Evolutionary conservation across 2,329 filamentous ascomycete species (phyloP), one percentile per base, ranked within the genome.

Genomic region (Amphichorda felina): DNA sequence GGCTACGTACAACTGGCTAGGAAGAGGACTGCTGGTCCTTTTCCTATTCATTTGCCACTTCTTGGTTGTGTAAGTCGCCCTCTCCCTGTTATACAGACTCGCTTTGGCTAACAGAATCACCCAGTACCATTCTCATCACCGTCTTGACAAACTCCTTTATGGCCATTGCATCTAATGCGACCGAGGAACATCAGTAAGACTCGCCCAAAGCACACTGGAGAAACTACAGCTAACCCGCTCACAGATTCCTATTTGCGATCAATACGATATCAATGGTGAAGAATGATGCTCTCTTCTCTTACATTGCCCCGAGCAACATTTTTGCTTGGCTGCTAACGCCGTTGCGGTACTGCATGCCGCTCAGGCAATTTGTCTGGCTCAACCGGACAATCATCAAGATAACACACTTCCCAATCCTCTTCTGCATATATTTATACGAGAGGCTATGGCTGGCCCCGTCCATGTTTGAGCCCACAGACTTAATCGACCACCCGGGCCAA

Each of bases 261-360:
- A 96, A 95, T 52, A 93, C 89, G 4, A 94, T 95, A 34, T 93
- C 86, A 4, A 93, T 94, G 84, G 89, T 95, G 44, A 96, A 95
- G 57, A 94, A 91, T n/a, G 89, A 96, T 54, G 83, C 87, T 0
- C 65, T 95, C 0, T 96, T 96, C 63, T 93, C 86, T 4, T 95
- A 95, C 53, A 75, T 95, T 41, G 83, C 89, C 2, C 89, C 89
- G 0, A 81, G 83, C 11, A 96, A 96, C 51, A 82, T 95, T 21
- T 72, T 95, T 42, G 88, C 85, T 2, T 96, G 88, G 89, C 53
- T 89, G 1, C 64, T 94, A 19, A 87, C 87, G 48, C 89, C 89
- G 0, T 56, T 93, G 30, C 74, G 88, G 42, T 94, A 82, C 52
- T 63, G 77, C 47, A 77, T 95, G 63, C 77, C 87, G 0, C 78